These are phyloP conservation scores for Colletotrichum sansevieriae DNA, from an alignment of 2,329 filamentous ascomycete genomes.

Conservation along the genomic window DNA sequence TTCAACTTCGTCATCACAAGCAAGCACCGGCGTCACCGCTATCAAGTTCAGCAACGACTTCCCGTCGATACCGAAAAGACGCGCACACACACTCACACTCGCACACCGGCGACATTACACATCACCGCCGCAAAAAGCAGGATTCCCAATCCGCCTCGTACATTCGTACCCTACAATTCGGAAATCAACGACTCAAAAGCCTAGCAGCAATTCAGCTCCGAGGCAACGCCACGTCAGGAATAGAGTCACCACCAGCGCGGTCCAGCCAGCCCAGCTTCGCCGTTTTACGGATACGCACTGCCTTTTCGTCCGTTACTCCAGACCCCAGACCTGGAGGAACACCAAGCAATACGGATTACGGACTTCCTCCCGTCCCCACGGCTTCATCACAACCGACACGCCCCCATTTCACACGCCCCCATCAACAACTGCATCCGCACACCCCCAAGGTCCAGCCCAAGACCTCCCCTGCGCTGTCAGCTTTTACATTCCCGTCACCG, in stretches of 20 bases:
- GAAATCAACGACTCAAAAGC: conserved; percentile 20
- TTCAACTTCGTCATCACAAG: conserved; percentile 29
- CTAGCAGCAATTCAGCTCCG: conserved; percentile 17
- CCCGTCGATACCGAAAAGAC: conserved; percentile 7
- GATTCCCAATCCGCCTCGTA: conserved; percentile 22
- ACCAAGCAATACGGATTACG: conserved; percentile 26
- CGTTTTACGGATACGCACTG: conserved; percentile 10
- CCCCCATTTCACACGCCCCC: conserved; percentile 14
- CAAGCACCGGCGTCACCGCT: conserved; percentile 12
- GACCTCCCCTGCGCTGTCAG: conserved; percentile 27
- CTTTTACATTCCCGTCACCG: conserved; percentile 38
- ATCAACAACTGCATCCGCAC: conserved; percentile 14
- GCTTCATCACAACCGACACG: conserved; percentile 13
- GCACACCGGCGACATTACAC: conserved; percentile 12
- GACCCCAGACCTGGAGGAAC: conserved; percentile 1
- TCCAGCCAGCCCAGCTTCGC: conserved; percentile 13
- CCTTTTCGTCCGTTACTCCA: neutral
- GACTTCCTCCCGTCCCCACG: conserved; percentile 25
- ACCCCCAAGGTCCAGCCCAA: conserved; percentile 20
- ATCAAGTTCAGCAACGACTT: neutral
- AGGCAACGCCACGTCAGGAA: conserved; percentile 37
- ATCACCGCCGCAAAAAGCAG: conserved; percentile 31
- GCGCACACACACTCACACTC: neutral
- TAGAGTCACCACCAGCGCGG: conserved; percentile 21
- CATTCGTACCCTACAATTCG: conserved; percentile 14